These are phyloP conservation scores for Huntiella savannae DNA, from an alignment of 2,329 filamentous ascomycete genomes.

Conservation along the genomic window DNA sequence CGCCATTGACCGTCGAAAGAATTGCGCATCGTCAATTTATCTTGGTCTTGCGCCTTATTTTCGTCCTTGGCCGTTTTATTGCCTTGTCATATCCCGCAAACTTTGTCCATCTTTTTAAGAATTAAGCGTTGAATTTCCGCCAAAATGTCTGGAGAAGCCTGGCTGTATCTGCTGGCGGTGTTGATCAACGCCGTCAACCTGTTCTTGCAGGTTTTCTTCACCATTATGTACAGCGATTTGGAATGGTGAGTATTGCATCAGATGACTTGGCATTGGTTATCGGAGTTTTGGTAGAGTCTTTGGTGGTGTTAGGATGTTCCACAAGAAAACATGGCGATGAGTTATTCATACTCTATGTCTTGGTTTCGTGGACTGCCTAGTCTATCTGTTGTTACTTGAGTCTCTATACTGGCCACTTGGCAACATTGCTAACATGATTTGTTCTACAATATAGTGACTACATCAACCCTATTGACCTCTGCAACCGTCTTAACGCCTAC, in stretches of 20 bases:
- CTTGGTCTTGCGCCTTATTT: no score
- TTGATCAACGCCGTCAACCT: conserved; percentile 99
- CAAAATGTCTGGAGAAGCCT: conserved; percentile 86
- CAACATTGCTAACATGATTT: no score
- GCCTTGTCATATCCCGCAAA: not conserved
- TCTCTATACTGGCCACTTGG: not conserved
- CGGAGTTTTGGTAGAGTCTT: no score
- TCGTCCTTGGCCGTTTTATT: not conserved
- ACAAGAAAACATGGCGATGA: no score
- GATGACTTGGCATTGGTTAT: no score
- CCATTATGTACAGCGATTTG: conserved; percentile 99
- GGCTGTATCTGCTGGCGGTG: conserved; percentile 94
- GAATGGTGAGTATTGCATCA: conserved; percentile 57
- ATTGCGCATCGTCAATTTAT: no score
- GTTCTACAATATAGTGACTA: conserved; percentile 51
- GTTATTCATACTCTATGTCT: no score
- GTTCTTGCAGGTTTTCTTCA: conserved; percentile 99
- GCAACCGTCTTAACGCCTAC: conserved; percentile 99
- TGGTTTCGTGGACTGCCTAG: not conserved
- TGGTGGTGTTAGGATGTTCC: no score
- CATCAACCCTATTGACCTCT: conserved; percentile 99
- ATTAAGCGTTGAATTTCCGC: not conserved
- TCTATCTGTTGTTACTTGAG: no score
- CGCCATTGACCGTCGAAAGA: no score
- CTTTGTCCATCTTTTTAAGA: no score